Evolutionary conservation across 208 protist genomes (phyloP).

Genomic region (Leptomonas seymouri): DNA sequence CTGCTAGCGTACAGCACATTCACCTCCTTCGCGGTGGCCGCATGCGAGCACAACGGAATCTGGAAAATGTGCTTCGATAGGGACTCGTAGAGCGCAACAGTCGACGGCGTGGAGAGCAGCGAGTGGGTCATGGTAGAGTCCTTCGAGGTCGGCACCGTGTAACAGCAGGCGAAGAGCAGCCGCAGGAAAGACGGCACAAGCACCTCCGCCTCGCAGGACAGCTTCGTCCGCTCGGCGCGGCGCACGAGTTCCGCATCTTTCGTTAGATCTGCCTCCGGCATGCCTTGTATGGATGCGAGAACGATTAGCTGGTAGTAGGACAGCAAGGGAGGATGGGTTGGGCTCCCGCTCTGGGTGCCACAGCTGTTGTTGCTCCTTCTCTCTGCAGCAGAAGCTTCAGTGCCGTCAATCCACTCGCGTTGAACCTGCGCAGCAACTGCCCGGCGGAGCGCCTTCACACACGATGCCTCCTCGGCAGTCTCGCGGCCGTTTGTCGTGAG

Average conservation of each 20-base stretch:
- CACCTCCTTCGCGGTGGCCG: slow-evolving; percentile 11
- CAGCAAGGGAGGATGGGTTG: slow-evolving; percentile 18
- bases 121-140: slow-evolving; percentile 25
- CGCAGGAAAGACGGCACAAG: slow-evolving; percentile 47
- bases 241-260: slow-evolving; percentile 51
- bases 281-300: slow-evolving; percentile 63
- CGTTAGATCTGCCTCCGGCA: slow-evolving; percentile 64
- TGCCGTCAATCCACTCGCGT: slow-evolving; percentile 10
- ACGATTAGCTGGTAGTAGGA: slow-evolving; percentile 76
- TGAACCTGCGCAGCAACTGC: slow-evolving; percentile 11
- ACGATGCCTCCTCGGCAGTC: slow-evolving; percentile 12
- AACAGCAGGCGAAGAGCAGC: slow-evolving; percentile 65
- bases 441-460: slow-evolving; percentile 9
- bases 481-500: slow-evolving; percentile 22
- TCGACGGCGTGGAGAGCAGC: slow-evolving; percentile 41
- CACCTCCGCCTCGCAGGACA: slow-evolving; percentile 34
- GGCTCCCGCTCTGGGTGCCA: background rate
- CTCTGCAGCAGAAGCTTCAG: no score
- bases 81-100: slow-evolving; percentile 53
- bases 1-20: slow-evolving; percentile 27
- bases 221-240: slow-evolving; percentile 52
- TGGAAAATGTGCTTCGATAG: slow-evolving; percentile 56
- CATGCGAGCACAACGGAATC: slow-evolving; percentile 24
- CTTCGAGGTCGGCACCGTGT: slow-evolving; percentile 40
- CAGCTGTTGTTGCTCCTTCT: slow-evolving; percentile 9